Evolutionary conservation across 495 filamentous ascomycete genomes (phyloP), one percentile per base, ranked within the genome.

Genomic region (Xylaria flabelliformis): DNA sequence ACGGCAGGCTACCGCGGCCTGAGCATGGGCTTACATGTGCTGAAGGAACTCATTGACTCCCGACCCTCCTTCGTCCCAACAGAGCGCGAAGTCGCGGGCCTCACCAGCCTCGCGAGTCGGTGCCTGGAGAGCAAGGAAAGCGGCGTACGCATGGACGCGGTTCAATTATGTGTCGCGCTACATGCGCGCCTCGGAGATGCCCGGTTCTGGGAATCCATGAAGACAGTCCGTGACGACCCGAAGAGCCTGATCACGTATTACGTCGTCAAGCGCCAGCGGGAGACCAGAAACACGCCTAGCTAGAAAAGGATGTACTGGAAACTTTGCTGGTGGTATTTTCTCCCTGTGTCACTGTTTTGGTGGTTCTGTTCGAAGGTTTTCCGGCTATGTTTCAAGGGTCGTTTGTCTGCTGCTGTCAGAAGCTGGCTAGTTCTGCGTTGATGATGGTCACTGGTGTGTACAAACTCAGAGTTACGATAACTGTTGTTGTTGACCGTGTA

Each of bases 201-300:
- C 17, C 78, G 82, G 55, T 93, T 94, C 77, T 92, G 92, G 86
- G 83, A 87, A 46, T 82, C 88, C 36, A 80, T 94, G 61, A 89
- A 85, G 70, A 85, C 84, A 3, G 85, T 91, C 42, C 87, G 84
- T 69, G 90, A 91, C 46, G 90, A 90, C 55, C 88, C 90, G 6
- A 91, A 91, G 76, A 93, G 91, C 71, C 77, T 95, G 70, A 88
- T 95, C 72, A 92, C 90, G n/a, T 95, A 95, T 78, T 95, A 93
- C 82, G 90, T 94, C 77, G 91, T 91, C 21, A 92, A 90, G 80
- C 82, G 82, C 74, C 86, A 89, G 80, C 77, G 85, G 70, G 87
- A 88, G 75, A 51, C 69, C 13, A 65, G 21, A 61, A 69, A n/a
- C 42, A 69, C 64, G 24, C 48, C 71, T 55, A 15, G 12, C 56